Evolutionary conservation across 1,284 basidiomycete species (phyloP), one percentile per base, ranked within the genome.

Genomic region (Sanghuangporus sanghuang): DNA sequence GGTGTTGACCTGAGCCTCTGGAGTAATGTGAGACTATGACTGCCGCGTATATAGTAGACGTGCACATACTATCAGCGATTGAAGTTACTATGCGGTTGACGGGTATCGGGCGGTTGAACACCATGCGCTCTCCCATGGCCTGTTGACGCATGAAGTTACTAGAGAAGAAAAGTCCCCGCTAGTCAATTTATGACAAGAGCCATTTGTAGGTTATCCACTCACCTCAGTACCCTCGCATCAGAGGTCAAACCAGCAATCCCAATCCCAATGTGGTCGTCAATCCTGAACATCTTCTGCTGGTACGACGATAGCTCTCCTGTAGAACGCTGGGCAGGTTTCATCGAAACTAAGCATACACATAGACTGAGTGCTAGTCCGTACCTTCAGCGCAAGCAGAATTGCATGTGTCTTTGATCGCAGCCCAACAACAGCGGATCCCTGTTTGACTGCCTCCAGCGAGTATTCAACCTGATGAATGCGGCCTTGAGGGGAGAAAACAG

Each of bases 101-200:
- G 62, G 97, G 97, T 58, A 98, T 86, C 14, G 96, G 93, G 42
- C 97, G 89, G 74, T 93, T 95, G 80, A 96, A 98, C 59, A 94
- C 80, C 90, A 99, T 96, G 70, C 91, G 89, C 18, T 92, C 94
- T 23, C 87, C 88, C 87, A 99, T 96, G 50, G 97, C 96, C 78
- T 99, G 93, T 77, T 98, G 97, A 44, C 97, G 87, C 97, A 99
- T 99, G 76, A 96, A 98, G 79, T 99, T 98, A 73, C 95, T 97
- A 61, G 9, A 55, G 64, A 18, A 65, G 48, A 36, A 57, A 57
- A 14, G 3, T 8, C 36, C 35, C 49, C 16, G 11, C n/a, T 53
- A 32, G 4, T 32, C 42, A n/a, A n/a, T 16, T 6, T 16, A 9
- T 18, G 42, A 66, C 8, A n/a, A 21, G 8, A 3, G 35, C 1